Percentiles rank a stretch among this genome's conserved stretches.
phyloP scores from a whole-genome alignment of 495 filamentous ascomycete genomes.

The Aspergillus incahuasiensis region DNA sequence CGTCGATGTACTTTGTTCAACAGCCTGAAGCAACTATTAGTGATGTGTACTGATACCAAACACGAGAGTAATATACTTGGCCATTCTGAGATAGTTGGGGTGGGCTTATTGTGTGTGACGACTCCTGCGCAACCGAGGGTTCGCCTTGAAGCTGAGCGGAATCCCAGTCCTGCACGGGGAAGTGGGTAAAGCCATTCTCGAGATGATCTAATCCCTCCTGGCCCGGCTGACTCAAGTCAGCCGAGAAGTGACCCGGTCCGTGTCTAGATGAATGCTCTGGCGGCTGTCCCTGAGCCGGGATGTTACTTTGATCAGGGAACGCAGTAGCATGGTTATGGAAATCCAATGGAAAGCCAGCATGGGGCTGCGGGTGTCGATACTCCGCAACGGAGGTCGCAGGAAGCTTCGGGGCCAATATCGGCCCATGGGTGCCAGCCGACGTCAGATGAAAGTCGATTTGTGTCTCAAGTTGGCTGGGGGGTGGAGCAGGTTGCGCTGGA shows the following conservation, averaged over 20 bases:
- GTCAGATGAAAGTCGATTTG: slow-evolving; percentile 29
- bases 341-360: background rate
- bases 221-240: slow-evolving; percentile 8
- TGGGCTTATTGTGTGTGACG: background rate
- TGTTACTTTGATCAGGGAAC: background rate
- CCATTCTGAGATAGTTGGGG: background rate
- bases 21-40: background rate
- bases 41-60: background rate
- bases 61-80: background rate
- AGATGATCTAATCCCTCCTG: slow-evolving; percentile 3
- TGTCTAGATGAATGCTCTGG: background rate
- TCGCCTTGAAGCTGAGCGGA: background rate
- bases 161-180: background rate
- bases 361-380: slow-evolving; percentile 6
- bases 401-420: slow-evolving; percentile 34
- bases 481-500: slow-evolving; percentile 17
- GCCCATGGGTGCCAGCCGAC: slow-evolving; percentile 27
- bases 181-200: background rate
- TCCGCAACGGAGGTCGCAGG: slow-evolving; percentile 13
- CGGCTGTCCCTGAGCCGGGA: background rate
- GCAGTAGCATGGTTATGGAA: background rate
- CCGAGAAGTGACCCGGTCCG: background rate
- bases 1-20: background rate
- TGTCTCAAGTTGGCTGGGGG: slow-evolving; percentile 20
- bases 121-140: background rate